Evolutionary conservation across 129 eudicot species (phyloP).

Genomic region (Glebionis coronaria): DNA sequence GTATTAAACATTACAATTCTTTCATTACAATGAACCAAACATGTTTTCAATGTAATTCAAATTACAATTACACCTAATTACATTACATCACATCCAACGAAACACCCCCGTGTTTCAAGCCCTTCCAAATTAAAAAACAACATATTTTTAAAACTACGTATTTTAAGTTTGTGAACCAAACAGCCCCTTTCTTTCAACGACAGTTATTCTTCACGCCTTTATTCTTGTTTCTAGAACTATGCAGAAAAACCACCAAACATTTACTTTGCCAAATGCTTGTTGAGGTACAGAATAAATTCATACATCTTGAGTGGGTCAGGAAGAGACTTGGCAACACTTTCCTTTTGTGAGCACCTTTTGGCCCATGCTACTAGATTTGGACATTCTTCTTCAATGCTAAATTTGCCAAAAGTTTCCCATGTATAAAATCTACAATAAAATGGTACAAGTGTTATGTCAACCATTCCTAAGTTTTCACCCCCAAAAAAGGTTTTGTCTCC

Average conservation of each 20-base stretch:
- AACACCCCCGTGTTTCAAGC: too few species aligned
- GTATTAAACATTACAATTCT: too few species aligned
- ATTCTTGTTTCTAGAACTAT: neutral
- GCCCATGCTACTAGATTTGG: constrained; percentile 36
- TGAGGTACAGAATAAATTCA: constrained; percentile 23
- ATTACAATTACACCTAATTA: too few species aligned
- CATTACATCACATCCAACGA: too few species aligned
- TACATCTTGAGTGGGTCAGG: constrained; percentile 33
- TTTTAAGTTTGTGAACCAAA: too few species aligned
- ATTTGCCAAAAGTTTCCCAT: constrained; percentile 37
- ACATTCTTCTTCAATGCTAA: constrained; percentile 38
- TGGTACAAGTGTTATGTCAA: constrained; percentile 37
- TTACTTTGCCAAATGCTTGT: constrained; percentile 22
- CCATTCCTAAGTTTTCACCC: constrained; percentile 36
- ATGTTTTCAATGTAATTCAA: too few species aligned
- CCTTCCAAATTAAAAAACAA: too few species aligned
- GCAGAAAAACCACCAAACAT: neutral
- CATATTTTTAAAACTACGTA: too few species aligned
- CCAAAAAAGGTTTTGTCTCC: constrained; percentile 39
- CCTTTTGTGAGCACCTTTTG: constrained; percentile 35
- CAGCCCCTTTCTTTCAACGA: neutral
- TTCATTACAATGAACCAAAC: too few species aligned
- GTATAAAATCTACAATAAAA: constrained; percentile 35
- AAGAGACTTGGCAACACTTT: constrained; percentile 34
- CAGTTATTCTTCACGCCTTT: neutral